phyloP scores from a whole-genome alignment of 2,329 filamentous ascomycete genomes.

The Chaetomiaceae sp. region DNA sequence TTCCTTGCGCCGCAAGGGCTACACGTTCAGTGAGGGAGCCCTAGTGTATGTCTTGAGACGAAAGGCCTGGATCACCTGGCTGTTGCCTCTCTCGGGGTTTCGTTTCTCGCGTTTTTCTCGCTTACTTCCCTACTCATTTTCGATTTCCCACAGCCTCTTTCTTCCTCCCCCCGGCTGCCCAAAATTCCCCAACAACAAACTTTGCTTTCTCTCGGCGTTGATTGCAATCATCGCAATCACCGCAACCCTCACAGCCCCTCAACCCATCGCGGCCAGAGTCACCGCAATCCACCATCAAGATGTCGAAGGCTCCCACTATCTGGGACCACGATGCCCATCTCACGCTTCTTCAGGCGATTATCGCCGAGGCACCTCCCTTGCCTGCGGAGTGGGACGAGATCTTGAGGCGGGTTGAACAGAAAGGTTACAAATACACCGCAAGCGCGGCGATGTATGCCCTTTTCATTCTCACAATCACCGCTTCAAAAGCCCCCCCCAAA shows the following conservation, averaged over 20 bases:
- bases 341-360: slow-evolving; percentile 35
- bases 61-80: neutral
- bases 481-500: neutral
- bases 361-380: slow-evolving; percentile 28
- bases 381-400: slow-evolving; percentile 26
- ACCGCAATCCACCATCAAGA: neutral
- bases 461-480: neutral
- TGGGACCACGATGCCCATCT: slow-evolving; percentile 30
- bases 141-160: neutral
- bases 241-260: neutral
- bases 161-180: neutral
- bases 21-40: slow-evolving; percentile 28
- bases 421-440: slow-evolving; percentile 40
- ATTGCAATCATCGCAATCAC: neutral
- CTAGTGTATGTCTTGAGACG: slow-evolving; percentile 26
- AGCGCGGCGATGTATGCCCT: slow-evolving; percentile 39
- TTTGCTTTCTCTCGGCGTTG: neutral
- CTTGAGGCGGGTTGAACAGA: slow-evolving; percentile 20
- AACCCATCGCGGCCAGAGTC: too few species aligned
- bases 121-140: neutral
- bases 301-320: slow-evolving; percentile 22
- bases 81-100: neutral
- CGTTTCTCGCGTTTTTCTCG: neutral
- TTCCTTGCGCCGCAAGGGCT: slow-evolving; percentile 27
- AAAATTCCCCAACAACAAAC: neutral